phyloP scores from a whole-genome alignment of 805 yeast genomes.

The Schwanniomyces polymorphus region DNA sequence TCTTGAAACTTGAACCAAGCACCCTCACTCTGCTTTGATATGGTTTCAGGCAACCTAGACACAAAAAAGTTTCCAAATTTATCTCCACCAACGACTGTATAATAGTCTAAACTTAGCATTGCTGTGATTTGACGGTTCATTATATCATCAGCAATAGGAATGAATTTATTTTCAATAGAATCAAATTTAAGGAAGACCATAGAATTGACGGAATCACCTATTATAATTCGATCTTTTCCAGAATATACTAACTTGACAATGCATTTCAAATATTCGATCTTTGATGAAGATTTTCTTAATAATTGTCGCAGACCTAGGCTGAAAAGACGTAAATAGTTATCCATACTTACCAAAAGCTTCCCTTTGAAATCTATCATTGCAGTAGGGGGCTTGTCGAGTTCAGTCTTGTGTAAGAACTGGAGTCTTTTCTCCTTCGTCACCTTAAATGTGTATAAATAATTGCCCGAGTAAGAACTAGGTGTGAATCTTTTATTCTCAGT shows the following conservation, averaged over 20 bases:
- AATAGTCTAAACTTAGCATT: slow-evolving; percentile 62
- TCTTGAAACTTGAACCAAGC: slow-evolving; percentile 43
- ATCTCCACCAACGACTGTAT: slow-evolving; percentile 82
- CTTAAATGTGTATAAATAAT: slow-evolving; percentile 37
- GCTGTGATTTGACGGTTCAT: slow-evolving; percentile 67
- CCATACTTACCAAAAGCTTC: slow-evolving; percentile 58
- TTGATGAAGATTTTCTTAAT: slow-evolving; percentile 59
- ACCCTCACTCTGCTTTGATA: slow-evolving; percentile 49
- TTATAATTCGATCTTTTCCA: slow-evolving; percentile 56
- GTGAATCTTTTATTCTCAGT: slow-evolving; percentile 23
- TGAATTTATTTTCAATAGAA: slow-evolving; percentile 46
- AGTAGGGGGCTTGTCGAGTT: slow-evolving; percentile 45
- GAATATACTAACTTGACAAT: slow-evolving; percentile 55
- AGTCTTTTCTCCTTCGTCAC: slow-evolving; percentile 40
- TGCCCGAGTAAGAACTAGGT: slow-evolving; percentile 24
- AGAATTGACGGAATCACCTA: slow-evolving; percentile 74
- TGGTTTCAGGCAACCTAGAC: slow-evolving; percentile 56
- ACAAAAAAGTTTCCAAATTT: slow-evolving; percentile 80
- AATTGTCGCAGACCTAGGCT: slow-evolving; percentile 81
- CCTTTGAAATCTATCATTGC: slow-evolving; percentile 57
- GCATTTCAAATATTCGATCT: slow-evolving; percentile 41
- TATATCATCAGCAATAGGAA: slow-evolving; percentile 69
- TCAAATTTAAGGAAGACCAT: slow-evolving; percentile 58
- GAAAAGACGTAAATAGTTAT: slow-evolving; percentile 54
- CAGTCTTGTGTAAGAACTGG: slow-evolving; percentile 59